Conservation (phyloP, 495 filamentous ascomycete species). For the Hypoxylon lienhwacheense region DNA sequence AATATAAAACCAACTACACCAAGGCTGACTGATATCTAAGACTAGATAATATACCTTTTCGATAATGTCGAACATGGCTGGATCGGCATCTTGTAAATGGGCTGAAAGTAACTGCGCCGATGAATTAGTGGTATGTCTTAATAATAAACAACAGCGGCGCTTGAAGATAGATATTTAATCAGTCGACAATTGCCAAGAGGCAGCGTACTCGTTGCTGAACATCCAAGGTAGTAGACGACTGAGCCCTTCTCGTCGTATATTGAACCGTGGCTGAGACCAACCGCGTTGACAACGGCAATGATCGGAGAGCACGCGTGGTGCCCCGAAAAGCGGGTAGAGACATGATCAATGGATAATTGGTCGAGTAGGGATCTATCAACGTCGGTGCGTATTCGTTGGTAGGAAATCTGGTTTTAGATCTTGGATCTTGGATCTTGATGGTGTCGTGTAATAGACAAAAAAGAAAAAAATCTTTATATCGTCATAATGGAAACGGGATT, state of each 20-base stretch:
- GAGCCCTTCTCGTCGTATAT: slow-evolving; percentile 45
- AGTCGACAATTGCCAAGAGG: slow-evolving; percentile 12
- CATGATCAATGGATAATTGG: slow-evolving; percentile 21
- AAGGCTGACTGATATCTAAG: neutral
- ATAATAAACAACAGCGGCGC: neutral
- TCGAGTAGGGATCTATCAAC: slow-evolving; percentile 1
- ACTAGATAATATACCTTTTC: slow-evolving; percentile 66
- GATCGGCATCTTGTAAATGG: slow-evolving; percentile 81
- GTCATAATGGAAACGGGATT: slow-evolving; percentile 11
- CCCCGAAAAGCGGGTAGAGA: slow-evolving; percentile 28
- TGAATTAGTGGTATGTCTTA: slow-evolving; percentile 15
- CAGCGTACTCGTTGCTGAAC: slow-evolving; percentile 64
- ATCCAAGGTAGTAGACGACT: slow-evolving; percentile 56
- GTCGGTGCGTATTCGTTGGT: neutral
- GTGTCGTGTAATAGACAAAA: neutral
- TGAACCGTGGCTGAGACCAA: slow-evolving; percentile 21
- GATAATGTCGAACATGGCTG: slow-evolving; percentile 80
- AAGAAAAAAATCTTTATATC: slow-evolving; percentile 10
- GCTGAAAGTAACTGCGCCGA: slow-evolving; percentile 72
- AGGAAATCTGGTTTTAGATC: too few relatives aligned
- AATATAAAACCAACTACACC: too few relatives aligned
- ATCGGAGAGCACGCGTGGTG: slow-evolving; percentile 37
- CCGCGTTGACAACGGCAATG: slow-evolving; percentile 15
- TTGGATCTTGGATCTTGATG: neutral
- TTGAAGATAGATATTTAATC: neutral